phyloP scores from a whole-genome alignment of 2,329 filamentous ascomycete genomes.

The Colletotrichum lini region DNA sequence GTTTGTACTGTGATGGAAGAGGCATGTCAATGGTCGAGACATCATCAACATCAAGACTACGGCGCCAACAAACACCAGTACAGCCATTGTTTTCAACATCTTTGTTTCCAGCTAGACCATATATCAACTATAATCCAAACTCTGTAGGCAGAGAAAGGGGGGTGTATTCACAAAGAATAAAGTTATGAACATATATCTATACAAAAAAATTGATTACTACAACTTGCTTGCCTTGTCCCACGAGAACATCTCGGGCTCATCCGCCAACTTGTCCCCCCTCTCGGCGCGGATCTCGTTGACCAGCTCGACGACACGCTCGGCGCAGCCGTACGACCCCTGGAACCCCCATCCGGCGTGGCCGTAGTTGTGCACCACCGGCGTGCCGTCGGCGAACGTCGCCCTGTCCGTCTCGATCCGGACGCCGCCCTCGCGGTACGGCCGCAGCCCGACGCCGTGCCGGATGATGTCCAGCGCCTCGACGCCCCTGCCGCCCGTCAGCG shows the following conservation, averaged over 20 bases:
- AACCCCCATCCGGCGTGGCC: constrained; percentile 87
- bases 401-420: constrained; percentile 82
- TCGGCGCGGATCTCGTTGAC: constrained; percentile 70
- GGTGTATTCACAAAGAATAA: background rate
- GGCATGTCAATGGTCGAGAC: background rate
- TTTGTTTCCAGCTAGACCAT: background rate
- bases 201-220: background rate
- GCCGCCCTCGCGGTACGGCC: constrained; percentile 81
- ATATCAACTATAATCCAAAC: background rate
- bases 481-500: constrained; percentile 75
- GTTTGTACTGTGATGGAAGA: background rate
- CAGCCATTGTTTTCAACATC: too few species aligned
- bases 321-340: constrained; percentile 78
- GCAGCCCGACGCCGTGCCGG: constrained; percentile 85
- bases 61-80: background rate
- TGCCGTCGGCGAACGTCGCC: constrained; percentile 68
- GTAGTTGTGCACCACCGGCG: constrained; percentile 83
- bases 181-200: background rate
- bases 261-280: constrained; percentile 48
- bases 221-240: constrained; percentile 42
- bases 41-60: background rate
- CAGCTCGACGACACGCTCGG: constrained; percentile 75
- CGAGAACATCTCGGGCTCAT: constrained; percentile 51
- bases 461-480: constrained; percentile 82
- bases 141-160: too few species aligned